Evolutionary conservation across 1,284 basidiomycete genomes (phyloP), one percentile per base, ranked within the genome.

Genomic region (Rhodotorula sp.): DNA sequence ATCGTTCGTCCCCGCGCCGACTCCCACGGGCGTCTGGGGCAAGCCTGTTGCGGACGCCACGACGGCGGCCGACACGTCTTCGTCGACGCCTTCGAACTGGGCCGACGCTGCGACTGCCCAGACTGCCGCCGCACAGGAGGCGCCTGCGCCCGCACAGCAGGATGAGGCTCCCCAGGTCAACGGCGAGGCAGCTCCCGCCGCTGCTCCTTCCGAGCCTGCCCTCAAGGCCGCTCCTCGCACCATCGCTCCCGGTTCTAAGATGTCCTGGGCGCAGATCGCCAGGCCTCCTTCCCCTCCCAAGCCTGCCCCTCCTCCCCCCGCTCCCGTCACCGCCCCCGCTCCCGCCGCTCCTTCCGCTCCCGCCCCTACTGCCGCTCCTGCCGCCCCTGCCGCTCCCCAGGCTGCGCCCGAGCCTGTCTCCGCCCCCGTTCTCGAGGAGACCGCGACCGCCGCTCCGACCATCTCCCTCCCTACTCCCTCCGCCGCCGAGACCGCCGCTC

Each of bases 191-290:
- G 6, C 37, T n/a, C 34, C 24, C 22, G 51, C 57, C 24, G 64
- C 48, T 48, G 46, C 48, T 28, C 34, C 53, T 47, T 50, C 40
- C 10, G 54, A 66, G 28, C 31, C 59, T 16, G 59, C 59, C 8
- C 26, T 48, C n/a, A 68, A 68, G 59, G 47, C 71, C 24, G 59
- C 68, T 3, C 53, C 60, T 52, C 70, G 72, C 50, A 71, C 59
- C 24, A 70, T 73, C 54, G 73, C 69, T 7, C 67, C 73, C 9
- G 71, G 71, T 51, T 56, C 65, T 20, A 75, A 68, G 56, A 64
- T 66, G 46, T 77, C 76, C 37, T 77, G 76, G 76, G 76, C 76
- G 11, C 71, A 74, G 55, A 76, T 77, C 50, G 74, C 76, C 30
- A 64, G 74, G 51, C 74, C 74, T 28, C 51, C 59, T 18, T 66